A percentile compares a stretch with the other conserved stretches of the same genome.
Conservation (phyloP, 2,329 filamentous ascomycete species). For the Chaetomium strumarium region DNA sequence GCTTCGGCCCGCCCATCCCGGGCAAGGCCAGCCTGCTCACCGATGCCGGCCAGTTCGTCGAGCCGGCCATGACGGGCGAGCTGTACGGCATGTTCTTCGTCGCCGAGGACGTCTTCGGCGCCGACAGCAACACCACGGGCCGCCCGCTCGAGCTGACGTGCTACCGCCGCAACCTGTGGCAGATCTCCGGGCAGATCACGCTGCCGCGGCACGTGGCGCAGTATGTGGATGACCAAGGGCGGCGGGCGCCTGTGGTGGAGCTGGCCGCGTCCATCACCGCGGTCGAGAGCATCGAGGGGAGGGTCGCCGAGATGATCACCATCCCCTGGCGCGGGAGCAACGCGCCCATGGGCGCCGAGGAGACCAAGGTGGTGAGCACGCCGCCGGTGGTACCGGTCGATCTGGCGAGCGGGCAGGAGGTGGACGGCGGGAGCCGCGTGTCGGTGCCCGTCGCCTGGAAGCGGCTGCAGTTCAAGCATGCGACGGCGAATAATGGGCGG, state of each 20-base stretch:
- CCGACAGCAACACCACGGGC: slow-evolving; percentile 41
- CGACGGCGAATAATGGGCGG: slow-evolving; percentile 91
- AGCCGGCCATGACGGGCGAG: slow-evolving; percentile 65
- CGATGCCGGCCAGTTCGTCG: slow-evolving; percentile 56
- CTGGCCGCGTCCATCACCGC: slow-evolving; percentile 78
- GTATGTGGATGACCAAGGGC: slow-evolving; percentile 67
- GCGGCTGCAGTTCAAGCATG: slow-evolving; percentile 88
- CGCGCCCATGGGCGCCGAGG: slow-evolving; percentile 45
- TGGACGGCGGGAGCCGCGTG: slow-evolving; percentile 67
- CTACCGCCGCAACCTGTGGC: slow-evolving; percentile 91
- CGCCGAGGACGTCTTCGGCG: slow-evolving; percentile 71
- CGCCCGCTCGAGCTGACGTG: slow-evolving; percentile 80
- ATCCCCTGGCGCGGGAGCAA: slow-evolving; percentile 88
- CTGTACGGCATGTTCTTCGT: slow-evolving; percentile 86
- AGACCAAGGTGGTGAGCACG: slow-evolving; percentile 42
- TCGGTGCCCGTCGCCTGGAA: slow-evolving; percentile 89
- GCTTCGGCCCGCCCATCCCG: slow-evolving; percentile 60
- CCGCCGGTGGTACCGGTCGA: slow-evolving; percentile 53
- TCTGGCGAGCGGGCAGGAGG: slow-evolving; percentile 54
- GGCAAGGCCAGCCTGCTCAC: slow-evolving; percentile 56
- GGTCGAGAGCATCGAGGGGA: slow-evolving; percentile 87
- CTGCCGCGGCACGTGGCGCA: slow-evolving; percentile 67
- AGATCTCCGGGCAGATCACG: slow-evolving; percentile 82
- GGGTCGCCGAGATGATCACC: slow-evolving; percentile 87
- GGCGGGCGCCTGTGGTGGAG: slow-evolving; percentile 69